phyloP scores from a whole-genome alignment of 495 filamentous ascomycete genomes.

The Penicillium antarcticum region DNA sequence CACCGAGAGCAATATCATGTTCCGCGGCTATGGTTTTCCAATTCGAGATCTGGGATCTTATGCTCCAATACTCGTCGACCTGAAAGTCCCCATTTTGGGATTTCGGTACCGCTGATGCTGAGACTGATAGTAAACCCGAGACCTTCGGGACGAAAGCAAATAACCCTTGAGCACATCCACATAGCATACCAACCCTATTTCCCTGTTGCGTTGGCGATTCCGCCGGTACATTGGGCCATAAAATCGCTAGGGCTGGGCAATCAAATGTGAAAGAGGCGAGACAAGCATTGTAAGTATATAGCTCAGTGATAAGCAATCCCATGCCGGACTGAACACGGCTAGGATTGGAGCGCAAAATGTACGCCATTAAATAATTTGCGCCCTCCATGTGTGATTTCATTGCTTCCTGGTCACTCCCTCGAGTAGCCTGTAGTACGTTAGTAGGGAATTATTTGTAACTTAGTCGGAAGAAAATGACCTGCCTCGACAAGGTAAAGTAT shows the following conservation, averaged over 20 bases:
- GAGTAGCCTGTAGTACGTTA: slow-evolving; percentile 14
- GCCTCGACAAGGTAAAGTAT: slow-evolving; percentile 20
- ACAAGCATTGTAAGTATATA: slow-evolving; percentile 15
- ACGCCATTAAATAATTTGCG: slow-evolving; percentile 16
- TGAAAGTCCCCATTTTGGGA: not conserved
- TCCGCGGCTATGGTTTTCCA: slow-evolving; percentile 10
- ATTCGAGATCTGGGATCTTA: not conserved
- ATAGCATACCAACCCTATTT: slow-evolving; percentile 6
- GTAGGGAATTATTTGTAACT: not conserved
- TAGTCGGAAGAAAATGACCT: not conserved
- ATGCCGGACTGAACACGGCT: slow-evolving; percentile 3
- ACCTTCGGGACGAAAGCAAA: slow-evolving; percentile 10
- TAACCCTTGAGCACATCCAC: slow-evolving; percentile 15
- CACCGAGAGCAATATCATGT: slow-evolving; percentile 9
- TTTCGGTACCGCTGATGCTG: not conserved
- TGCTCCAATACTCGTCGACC: not conserved
- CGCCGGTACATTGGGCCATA: not conserved
- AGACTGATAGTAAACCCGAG: slow-evolving; percentile 3
- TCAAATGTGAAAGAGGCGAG: slow-evolving; percentile 15
- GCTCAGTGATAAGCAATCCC: slow-evolving; percentile 9
- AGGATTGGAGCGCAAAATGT: slow-evolving; percentile 1
- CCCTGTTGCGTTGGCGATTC: not conserved
- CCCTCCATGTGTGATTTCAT: slow-evolving; percentile 17
- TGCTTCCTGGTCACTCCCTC: slow-evolving; percentile 12
- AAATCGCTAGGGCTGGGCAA: not conserved